Percentiles rank a stretch among this genome's conserved stretches.
These are phyloP conservation scores for Chlamydomonas sp. DNA, from an alignment of 139 green algal species.

Conservation along the genomic window DNA sequence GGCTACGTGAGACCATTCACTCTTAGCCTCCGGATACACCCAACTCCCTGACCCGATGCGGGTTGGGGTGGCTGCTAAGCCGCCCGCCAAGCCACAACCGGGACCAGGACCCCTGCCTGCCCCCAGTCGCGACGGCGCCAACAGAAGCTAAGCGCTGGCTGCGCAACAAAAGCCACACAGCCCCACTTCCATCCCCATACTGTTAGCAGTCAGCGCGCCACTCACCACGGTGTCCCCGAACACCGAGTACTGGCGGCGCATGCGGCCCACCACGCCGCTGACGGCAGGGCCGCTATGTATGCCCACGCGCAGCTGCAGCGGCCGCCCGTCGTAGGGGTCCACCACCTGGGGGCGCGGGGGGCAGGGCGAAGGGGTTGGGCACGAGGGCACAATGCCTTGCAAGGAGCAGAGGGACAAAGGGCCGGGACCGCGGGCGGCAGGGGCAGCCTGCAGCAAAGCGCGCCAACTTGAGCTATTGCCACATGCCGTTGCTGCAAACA, in stretches of 20 bases:
- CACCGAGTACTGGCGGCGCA: conserved; percentile 45
- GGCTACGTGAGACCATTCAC: too few relatives aligned
- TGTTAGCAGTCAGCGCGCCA: background rate
- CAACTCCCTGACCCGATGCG: too few relatives aligned
- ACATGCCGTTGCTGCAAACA: too few relatives aligned
- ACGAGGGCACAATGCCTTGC: background rate
- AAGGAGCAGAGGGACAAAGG: background rate
- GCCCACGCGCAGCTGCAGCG: conserved; percentile 21
- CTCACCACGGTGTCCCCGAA: conserved; percentile 57
- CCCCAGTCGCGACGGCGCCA: too few relatives aligned
- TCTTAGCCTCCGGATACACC: too few relatives aligned
- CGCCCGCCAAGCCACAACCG: too few relatives aligned
- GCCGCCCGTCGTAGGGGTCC: background rate
- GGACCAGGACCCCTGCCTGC: too few relatives aligned
- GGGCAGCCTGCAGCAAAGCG: too few relatives aligned
- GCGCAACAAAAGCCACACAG: background rate
- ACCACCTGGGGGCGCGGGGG: background rate
- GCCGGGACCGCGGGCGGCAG: too few relatives aligned
- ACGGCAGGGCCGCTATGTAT: conserved; percentile 35
- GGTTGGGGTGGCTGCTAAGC: too few relatives aligned
- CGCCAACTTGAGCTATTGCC: too few relatives aligned
- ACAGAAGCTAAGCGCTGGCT: background rate
- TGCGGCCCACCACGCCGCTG: conserved; percentile 46
- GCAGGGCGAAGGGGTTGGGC: background rate
- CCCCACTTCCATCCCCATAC: background rate